Base-by-base conservation (phyloP, 2,329 filamentous ascomycete species). In the Endocalyx cinctus region DNA sequence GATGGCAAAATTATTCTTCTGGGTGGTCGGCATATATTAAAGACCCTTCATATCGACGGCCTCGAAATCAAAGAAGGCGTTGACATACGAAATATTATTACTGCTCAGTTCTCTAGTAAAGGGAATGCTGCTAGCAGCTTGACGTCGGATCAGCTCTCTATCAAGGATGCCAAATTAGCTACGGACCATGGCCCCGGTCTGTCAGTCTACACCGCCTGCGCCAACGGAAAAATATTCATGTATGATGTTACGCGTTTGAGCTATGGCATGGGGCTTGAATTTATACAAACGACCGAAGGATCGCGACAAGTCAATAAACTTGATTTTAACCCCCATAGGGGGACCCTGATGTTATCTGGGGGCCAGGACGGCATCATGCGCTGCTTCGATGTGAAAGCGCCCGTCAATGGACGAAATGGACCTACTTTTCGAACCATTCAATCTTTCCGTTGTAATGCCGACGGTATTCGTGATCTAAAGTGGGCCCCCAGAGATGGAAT, bases 351-450 rank as follows among this genome's bases (percentile, higher is more conserved):
- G 10, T 60, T 82, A 4, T 79, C 78, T 0, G 78, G 77, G 6
- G 78, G 77, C 33, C 77, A 81, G 51, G 78, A 82, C 54, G 77
- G 78, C 27, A 67, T 74, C 10, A 72, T 79, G 18, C 74, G 77
- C 27, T 71, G 72, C 42, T 80, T 80, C 39, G 78, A 82, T 47
- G 67, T 77, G 13, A 67, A 69, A 29, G 57, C 59, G 3, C 67
- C 73, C 2, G 46, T 64, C 3, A 57, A 66, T n/a, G 67, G 63
- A 11, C 64, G 72, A 10, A 67, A 62, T 3, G 69, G 70, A 8
- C 62, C 65, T 16, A 74, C 69, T 0, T 77, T 73, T 46, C 62
- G 67, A 12, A 57, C 65, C 44, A 43, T 70, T 50, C 59, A 63
- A 50, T 49, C 66, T 37, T 70, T 69, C 53, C 64, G 62, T 41